Percentiles rank a stretch among this genome's conserved stretches.
Conservation (phyloP, 176 grass and related monocot species). For the Melocanna baccifera region DNA sequence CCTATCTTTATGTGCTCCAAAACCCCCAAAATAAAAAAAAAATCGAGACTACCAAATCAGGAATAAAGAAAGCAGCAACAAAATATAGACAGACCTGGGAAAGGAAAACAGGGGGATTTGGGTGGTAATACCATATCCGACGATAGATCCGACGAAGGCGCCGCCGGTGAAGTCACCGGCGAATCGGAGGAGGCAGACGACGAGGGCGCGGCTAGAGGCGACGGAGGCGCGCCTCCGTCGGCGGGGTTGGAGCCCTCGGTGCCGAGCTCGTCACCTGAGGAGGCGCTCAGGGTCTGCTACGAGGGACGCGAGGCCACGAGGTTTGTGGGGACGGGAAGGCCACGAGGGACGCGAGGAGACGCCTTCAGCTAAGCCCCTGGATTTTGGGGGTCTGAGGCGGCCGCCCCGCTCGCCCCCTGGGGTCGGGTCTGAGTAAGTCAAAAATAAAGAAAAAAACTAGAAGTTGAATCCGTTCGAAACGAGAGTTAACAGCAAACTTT, state of each 20-base stretch:
- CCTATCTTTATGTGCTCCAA: neutral
- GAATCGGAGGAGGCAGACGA: constrained; percentile 69
- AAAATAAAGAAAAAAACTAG: too few relatives aligned
- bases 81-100: neutral
- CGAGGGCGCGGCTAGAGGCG: constrained; percentile 18
- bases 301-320: too few relatives aligned
- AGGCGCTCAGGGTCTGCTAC: too few relatives aligned
- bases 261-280: constrained; percentile 41
- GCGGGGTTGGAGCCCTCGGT: too few relatives aligned
- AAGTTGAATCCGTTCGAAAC: too few relatives aligned
- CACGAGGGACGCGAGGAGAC: too few relatives aligned
- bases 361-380: too few relatives aligned
- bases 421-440: too few relatives aligned
- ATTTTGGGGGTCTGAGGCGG: too few relatives aligned
- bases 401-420: too few relatives aligned
- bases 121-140: constrained; percentile 66
- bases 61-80: neutral
- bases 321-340: too few relatives aligned
- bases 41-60: neutral
- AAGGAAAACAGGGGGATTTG: neutral
- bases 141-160: constrained; percentile 70
- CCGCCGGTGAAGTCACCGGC: constrained; percentile 72
- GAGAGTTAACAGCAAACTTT: too few relatives aligned
- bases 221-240: neutral
- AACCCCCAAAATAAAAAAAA: neutral